Conservation (phyloP, 768 basidiomycete species). For the Trametes villosa region DNA sequence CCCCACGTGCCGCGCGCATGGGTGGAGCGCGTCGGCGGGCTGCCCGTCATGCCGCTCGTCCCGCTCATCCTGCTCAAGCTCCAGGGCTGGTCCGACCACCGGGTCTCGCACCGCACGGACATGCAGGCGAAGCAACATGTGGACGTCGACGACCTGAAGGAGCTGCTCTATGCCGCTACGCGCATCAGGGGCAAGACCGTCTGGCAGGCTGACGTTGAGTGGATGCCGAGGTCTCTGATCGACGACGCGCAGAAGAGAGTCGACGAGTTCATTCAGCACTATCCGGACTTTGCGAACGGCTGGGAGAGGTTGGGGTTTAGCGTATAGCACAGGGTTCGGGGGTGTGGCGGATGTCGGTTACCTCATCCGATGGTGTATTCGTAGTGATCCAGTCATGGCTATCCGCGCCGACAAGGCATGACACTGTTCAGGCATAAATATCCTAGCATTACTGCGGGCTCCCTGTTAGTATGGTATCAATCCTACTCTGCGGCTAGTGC, state of each 20-base stretch:
- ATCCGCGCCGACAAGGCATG: too few species aligned
- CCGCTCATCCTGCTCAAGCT: conserved; percentile 36
- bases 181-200: conserved; percentile 5
- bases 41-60: conserved; percentile 36
- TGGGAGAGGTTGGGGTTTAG: conserved; percentile 13
- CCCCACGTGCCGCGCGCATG: conserved; percentile 25
- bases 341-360: too few species aligned
- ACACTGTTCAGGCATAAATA: too few species aligned
- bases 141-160: conserved; percentile 45
- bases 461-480: too few species aligned
- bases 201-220: conserved; percentile 9
- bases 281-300: not conserved
- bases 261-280: conserved; percentile 12
- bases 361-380: too few species aligned
- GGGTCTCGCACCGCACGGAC: conserved; percentile 33
- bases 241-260: conserved; percentile 9
- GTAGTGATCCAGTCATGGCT: too few species aligned
- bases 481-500: too few species aligned
- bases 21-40: conserved; percentile 13
- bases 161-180: conserved; percentile 43
- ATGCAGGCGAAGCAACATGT: conserved; percentile 41
- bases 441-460: too few species aligned
- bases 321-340: not conserved
- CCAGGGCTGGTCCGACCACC: conserved; percentile 37
- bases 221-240: conserved; percentile 24